phyloP scores from a whole-genome alignment of 164 flowering plant genomes.

The Vitis riparia region DNA sequence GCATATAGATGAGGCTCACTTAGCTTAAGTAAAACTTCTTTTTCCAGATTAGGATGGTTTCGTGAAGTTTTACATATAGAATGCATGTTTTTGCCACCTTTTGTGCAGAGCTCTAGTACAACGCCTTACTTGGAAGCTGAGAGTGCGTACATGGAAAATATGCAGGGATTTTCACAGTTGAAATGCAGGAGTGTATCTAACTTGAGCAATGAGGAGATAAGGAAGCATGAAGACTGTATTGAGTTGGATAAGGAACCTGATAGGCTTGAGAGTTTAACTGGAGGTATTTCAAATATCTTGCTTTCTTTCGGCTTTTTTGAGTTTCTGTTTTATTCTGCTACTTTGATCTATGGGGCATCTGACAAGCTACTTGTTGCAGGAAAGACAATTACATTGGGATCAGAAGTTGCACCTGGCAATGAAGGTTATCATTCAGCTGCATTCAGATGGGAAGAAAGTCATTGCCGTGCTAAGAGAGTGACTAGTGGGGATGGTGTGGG shows the following conservation, averaged over 20 bases:
- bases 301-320: background rate
- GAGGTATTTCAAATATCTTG: slow-evolving; percentile 15
- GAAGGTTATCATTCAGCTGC: slow-evolving; percentile 5
- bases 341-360: background rate
- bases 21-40: slow-evolving; percentile 1
- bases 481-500: slow-evolving; percentile 8
- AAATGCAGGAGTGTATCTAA: slow-evolving; percentile 14
- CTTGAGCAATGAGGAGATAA: slow-evolving; percentile 2
- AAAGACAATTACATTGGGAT: slow-evolving; percentile 4
- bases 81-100: slow-evolving; percentile 16
- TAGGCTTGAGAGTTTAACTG: slow-evolving; percentile 2
- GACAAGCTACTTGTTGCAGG: slow-evolving; percentile 17
- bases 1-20: background rate
- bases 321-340: background rate
- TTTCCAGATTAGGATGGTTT: slow-evolving; percentile 18
- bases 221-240: slow-evolving; percentile 5
- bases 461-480: background rate
- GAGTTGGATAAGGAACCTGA: slow-evolving; percentile 3
- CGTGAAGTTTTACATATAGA: slow-evolving; percentile 21
- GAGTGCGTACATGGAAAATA: slow-evolving; percentile 24
- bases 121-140: slow-evolving; percentile 32
- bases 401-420: slow-evolving; percentile 7
- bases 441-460: slow-evolving; percentile 10
- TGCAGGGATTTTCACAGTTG: slow-evolving; percentile 25
- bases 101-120: slow-evolving; percentile 43